Conservation (phyloP, 1,284 basidiomycete genomes). For the Pyrrhoderma lamaoense region DNA sequence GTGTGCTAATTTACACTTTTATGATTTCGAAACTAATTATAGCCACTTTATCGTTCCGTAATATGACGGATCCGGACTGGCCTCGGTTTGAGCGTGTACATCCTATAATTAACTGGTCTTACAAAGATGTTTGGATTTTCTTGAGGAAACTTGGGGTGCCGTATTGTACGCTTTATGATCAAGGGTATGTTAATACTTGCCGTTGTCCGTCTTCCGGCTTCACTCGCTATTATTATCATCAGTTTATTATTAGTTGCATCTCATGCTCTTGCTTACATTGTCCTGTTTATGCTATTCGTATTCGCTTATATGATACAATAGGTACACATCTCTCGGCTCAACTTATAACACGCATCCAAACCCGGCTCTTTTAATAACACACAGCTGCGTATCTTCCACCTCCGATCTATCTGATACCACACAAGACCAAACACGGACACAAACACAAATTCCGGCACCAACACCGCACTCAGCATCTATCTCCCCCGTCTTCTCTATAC, state of each 20-base stretch:
- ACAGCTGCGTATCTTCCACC: slow-evolving; percentile 15
- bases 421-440: no score
- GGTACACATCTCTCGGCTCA: slow-evolving; percentile 94
- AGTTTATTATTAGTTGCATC: background rate
- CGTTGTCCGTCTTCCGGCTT: background rate
- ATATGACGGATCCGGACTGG: slow-evolving; percentile 85
- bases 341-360: slow-evolving; percentile 93
- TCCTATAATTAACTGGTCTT: slow-evolving; percentile 94
- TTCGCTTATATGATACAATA: slow-evolving; percentile 27
- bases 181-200: slow-evolving; percentile 54
- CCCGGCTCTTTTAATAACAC: slow-evolving; percentile 59
- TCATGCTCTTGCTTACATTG: background rate
- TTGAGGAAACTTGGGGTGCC: slow-evolving; percentile 68
- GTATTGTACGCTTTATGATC: slow-evolving; percentile 87
- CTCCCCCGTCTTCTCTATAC: no score
- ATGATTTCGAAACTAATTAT: slow-evolving; percentile 3
- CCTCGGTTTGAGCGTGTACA: slow-evolving; percentile 88
- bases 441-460: no score
- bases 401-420: no score
- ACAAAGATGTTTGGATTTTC: slow-evolving; percentile 86
- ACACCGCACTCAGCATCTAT: no score
- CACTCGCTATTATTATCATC: background rate
- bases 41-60: slow-evolving; percentile 65
- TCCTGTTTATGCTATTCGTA: background rate
- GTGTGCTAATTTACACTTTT: no score